Evolutionary conservation across 768 basidiomycete genomes (phyloP), one percentile per base, ranked within the genome.

Genomic region (Naganishia kalamii): DNA sequence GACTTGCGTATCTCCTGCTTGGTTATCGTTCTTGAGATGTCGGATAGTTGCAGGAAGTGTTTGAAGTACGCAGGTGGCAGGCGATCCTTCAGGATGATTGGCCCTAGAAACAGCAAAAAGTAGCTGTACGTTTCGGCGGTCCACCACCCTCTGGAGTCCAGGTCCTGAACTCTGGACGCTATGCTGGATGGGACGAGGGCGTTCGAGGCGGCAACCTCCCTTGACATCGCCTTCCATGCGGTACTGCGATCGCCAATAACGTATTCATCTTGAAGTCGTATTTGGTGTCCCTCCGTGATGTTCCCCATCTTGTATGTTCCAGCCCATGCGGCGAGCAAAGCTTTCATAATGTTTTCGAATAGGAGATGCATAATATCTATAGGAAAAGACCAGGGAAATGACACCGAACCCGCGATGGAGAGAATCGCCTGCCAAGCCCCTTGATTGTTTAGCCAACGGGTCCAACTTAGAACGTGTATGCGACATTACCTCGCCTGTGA

Each of bases 311-410:
- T 83, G 75, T 75, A 83, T 15, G 70, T 65, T 0, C 81, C 80
- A 0, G 74, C 80, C 81, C 81, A 81, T 0, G 81, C 69, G 0
- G 63, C n/a, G 33, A 83, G 69, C 1, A 85, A 74, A 51, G 80
- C 81, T 23, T 69, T 71, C 29, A 82, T 66, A 1, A 82, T 49
- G 65, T 84, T 84, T 65, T 82, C 81, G 69, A 72, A 80, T 25
- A 83, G 72, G 0, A 82, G 74, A 59, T 85, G 83, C 80, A 84
- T 83, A 72, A 83, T 81, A 57, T 84, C 82, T 65, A 80, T 79
- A 0, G 82, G 82, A 37, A 75, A 75, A 23, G 82, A 81, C 80
- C 3, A 21, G 0, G 0, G 83, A 79, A 66, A 82, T 80, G 5
- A 71, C 70, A 23, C 82, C 21, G 59, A 57, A 32, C 21, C 57